Conservation (phyloP, 345 rosid genomes). For the Passiflora organensis region DNA sequence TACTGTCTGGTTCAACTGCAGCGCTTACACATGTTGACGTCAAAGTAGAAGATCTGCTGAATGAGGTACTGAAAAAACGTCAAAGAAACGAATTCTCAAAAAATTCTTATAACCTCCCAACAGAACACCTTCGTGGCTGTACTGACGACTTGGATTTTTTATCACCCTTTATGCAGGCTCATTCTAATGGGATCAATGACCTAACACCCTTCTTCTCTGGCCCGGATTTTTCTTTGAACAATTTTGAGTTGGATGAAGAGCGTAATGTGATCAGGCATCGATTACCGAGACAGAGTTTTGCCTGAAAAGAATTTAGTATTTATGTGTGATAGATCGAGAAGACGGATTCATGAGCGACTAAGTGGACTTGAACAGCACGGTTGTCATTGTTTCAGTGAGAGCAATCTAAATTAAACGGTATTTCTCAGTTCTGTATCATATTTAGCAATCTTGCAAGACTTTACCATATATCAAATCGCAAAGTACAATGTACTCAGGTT, state of each 20-base stretch:
- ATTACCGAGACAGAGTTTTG: conserved; percentile 19
- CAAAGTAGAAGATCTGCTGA: conserved; percentile 65
- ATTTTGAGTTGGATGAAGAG: conserved; percentile 57
- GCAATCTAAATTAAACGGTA: too few relatives aligned
- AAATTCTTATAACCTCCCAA: not conserved
- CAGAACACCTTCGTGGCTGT: conserved; percentile 3
- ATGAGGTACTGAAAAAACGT: conserved; percentile 72
- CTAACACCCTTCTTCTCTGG: conserved; percentile 75
- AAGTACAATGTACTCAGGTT: too few relatives aligned
- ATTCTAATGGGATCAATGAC: conserved; percentile 72
- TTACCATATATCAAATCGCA: too few relatives aligned
- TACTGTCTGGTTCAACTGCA: conserved; percentile 63
- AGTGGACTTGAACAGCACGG: too few relatives aligned
- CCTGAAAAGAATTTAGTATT: too few relatives aligned
- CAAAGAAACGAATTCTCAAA: too few relatives aligned
- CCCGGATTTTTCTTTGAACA: conserved; percentile 55
- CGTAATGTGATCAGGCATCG: conserved; percentile 52
- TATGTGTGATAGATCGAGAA: too few relatives aligned
- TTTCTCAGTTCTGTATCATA: too few relatives aligned
- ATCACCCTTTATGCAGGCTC: conserved; percentile 49
- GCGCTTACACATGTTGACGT: conserved; percentile 54
- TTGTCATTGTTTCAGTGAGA: too few relatives aligned
- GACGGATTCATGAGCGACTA: too few relatives aligned
- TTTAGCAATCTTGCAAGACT: too few relatives aligned
- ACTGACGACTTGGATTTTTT: conserved; percentile 4